phyloP scores from a whole-genome alignment of 2,329 filamentous ascomycete species.

The Phaeomoniella chlamydospora region DNA sequence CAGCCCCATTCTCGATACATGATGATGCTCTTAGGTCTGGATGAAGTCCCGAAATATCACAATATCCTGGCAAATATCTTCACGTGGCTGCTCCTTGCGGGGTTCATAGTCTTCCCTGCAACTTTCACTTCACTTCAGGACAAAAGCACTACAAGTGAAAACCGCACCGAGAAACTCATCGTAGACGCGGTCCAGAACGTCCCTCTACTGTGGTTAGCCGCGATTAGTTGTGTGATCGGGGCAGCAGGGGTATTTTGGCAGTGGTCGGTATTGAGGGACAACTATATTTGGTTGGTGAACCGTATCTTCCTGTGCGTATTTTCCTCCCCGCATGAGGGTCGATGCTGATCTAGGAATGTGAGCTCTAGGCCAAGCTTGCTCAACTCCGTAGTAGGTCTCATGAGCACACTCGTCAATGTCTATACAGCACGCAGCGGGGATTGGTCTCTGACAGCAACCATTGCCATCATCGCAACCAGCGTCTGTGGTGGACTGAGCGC shows the following conservation, averaged over 20 bases:
- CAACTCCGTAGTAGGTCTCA: constrained; percentile 32
- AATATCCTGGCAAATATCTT: constrained; percentile 29
- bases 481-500: constrained; percentile 6
- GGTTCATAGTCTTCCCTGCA: constrained; percentile 35
- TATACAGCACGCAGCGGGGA: constrained; percentile 31
- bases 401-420: constrained; percentile 32
- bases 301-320: constrained; percentile 22
- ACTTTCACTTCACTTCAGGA: constrained; percentile 30
- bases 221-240: constrained; percentile 25
- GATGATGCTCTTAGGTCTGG: constrained; percentile 1
- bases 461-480: constrained; percentile 20
- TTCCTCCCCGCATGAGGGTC: not conserved
- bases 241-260: constrained; percentile 24
- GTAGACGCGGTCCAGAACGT: constrained; percentile 16
- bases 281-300: constrained; percentile 39
- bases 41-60: constrained; percentile 4
- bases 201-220: constrained; percentile 27
- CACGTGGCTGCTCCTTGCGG: constrained; percentile 33
- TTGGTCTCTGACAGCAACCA: constrained; percentile 28
- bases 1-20: constrained; percentile 4
- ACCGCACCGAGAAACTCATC: constrained; percentile 11
- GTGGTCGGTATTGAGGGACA: constrained; percentile 25
- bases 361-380: constrained; percentile 18
- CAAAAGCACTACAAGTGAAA: constrained; percentile 9
- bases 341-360: not conserved